A percentile compares a stretch with the other conserved stretches of the same genome.
Conservation (phyloP, 1,139 yeast genomes). For the Hyphopichia fennica region DNA sequence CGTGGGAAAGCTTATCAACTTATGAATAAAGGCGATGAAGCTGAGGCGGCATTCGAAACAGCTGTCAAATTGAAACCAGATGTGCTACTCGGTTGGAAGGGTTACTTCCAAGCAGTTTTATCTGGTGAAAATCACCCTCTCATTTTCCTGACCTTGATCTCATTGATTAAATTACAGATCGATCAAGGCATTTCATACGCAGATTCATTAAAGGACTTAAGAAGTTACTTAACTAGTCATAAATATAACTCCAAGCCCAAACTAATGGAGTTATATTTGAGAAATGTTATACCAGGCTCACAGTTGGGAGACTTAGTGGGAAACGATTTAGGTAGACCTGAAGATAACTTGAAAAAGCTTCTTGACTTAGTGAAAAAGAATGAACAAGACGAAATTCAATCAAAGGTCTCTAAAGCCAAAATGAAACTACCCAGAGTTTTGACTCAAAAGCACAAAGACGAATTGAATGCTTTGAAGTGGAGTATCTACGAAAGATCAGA, state of each 20-base stretch:
- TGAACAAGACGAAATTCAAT: slow-evolving; percentile 41
- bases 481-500: slow-evolving; percentile 48
- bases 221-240: slow-evolving; percentile 41
- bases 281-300: slow-evolving; percentile 62
- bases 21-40: slow-evolving; percentile 37
- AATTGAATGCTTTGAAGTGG: slow-evolving; percentile 49
- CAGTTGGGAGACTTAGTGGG: slow-evolving; percentile 59
- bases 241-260: slow-evolving; percentile 27
- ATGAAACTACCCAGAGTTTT: slow-evolving; percentile 38
- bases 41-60: slow-evolving; percentile 48
- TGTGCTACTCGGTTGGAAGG: slow-evolving; percentile 78
- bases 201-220: slow-evolving; percentile 49
- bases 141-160: slow-evolving; percentile 48
- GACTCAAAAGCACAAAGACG: slow-evolving; percentile 29
- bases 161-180: slow-evolving; percentile 19
- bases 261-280: slow-evolving; percentile 48
- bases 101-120: slow-evolving; percentile 51
- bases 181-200: slow-evolving; percentile 39
- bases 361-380: slow-evolving; percentile 43
- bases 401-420: slow-evolving; percentile 33
- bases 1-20: slow-evolving; percentile 59
- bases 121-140: slow-evolving; percentile 35
- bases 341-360: slow-evolving; percentile 49
- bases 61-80: slow-evolving; percentile 61
- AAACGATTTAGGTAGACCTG: slow-evolving; percentile 48